Conservation (phyloP, 2,329 filamentous ascomycete species). For the Botryotinia convoluta region DNA sequence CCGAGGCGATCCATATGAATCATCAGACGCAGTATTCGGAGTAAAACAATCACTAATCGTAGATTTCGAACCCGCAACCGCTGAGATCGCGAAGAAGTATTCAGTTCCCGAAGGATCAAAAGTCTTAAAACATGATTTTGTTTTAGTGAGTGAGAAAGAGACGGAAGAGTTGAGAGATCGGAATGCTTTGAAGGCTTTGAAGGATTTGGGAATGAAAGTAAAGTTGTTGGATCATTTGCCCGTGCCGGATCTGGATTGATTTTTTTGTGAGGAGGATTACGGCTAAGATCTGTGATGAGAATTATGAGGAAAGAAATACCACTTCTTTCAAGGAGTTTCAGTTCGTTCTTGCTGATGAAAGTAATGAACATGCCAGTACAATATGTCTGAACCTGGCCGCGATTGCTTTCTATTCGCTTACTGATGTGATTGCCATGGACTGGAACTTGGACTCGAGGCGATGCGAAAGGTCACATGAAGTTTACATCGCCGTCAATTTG, state of each 20-base stretch:
- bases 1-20: slow-evolving; percentile 75
- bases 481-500: neutral
- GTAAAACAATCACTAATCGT: slow-evolving; percentile 76
- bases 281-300: neutral
- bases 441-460: neutral
- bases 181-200: slow-evolving; percentile 64
- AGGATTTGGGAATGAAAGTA: slow-evolving; percentile 49
- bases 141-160: slow-evolving; percentile 69
- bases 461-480: neutral
- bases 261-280: neutral
- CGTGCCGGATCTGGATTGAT: slow-evolving; percentile 60
- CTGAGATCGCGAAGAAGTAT: slow-evolving; percentile 57
- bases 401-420: no score
- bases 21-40: slow-evolving; percentile 82
- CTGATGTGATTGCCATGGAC: neutral
- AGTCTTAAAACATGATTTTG: slow-evolving; percentile 70
- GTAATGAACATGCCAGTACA: neutral
- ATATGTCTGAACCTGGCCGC: neutral
- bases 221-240: slow-evolving; percentile 74
- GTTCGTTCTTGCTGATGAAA: neutral
- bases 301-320: neutral
- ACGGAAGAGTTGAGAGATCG: slow-evolving; percentile 62
- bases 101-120: slow-evolving; percentile 60
- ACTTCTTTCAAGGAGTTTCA: neutral
- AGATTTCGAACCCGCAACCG: slow-evolving; percentile 54